Percentiles rank a stretch among this genome's conserved stretches.
These are phyloP conservation scores for Boeremia lycopersici DNA, from an alignment of 2,329 filamentous ascomycete genomes.

Conservation along the genomic window DNA sequence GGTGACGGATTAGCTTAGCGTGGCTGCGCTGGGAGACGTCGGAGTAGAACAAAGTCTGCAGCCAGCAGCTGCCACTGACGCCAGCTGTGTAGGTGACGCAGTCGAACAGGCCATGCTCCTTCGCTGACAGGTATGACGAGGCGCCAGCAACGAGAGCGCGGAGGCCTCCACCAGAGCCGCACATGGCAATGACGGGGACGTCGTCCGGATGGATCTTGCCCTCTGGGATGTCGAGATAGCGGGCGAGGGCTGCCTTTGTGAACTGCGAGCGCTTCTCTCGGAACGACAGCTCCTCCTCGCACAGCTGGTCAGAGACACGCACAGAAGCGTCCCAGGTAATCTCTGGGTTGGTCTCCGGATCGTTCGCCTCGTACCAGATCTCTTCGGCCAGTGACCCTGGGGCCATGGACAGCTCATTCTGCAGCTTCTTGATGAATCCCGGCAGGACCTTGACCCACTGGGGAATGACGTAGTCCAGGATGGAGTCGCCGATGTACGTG, in stretches of 20 bases:
- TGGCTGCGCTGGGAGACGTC: slow-evolving; percentile 74
- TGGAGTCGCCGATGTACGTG: slow-evolving; percentile 53
- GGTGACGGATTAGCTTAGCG: slow-evolving; percentile 74
- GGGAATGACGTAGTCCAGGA: slow-evolving; percentile 77
- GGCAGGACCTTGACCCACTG: slow-evolving; percentile 82
- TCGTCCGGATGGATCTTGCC: slow-evolving; percentile 89
- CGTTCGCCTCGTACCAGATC: slow-evolving; percentile 90
- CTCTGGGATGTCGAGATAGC: slow-evolving; percentile 79
- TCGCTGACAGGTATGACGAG: slow-evolving; percentile 81
- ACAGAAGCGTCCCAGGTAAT: slow-evolving; percentile 82
- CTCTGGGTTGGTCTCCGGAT: slow-evolving; percentile 83
- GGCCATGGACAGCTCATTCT: slow-evolving; percentile 83
- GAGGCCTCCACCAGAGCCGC: slow-evolving; percentile 89
- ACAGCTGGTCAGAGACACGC: slow-evolving; percentile 79
- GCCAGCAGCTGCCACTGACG: slow-evolving; percentile 95
- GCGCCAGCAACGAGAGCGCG: slow-evolving; percentile 89
- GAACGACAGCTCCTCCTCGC: slow-evolving; percentile 81
- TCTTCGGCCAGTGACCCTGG: slow-evolving; percentile 89
- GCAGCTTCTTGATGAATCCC: slow-evolving; percentile 78
- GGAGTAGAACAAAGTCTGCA: slow-evolving; percentile 86
- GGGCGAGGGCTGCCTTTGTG: slow-evolving; percentile 75
- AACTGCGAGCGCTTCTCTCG: slow-evolving; percentile 70
- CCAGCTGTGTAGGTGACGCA: slow-evolving; percentile 94
- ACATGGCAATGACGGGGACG: slow-evolving; percentile 90
- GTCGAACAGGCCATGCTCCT: slow-evolving; percentile 88